Base-by-base conservation (phyloP, 2,329 filamentous ascomycete genomes). In the Aureobasidium melanogenum region DNA sequence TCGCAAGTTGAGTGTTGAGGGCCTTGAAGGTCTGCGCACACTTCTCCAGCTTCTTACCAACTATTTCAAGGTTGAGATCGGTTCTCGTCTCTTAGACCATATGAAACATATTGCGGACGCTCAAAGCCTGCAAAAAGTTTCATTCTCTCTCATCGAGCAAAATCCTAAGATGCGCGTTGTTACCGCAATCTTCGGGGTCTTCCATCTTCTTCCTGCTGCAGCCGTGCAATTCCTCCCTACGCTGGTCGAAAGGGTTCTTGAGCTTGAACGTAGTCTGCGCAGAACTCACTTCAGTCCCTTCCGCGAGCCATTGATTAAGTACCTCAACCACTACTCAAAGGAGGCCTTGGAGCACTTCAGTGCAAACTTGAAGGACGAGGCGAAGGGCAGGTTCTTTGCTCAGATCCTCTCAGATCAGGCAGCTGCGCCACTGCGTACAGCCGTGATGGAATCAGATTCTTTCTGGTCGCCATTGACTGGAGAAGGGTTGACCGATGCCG, bases 11-110 rank as follows among this genome's bases (percentile, higher is more conserved):
- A 96, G 86, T 22, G 89, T 93, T 0, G 88, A 92, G 68, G 92
- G 92, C 2, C 79, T 99, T 5, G 92, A 97, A 71, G 96, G 96
- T 28, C 79, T 99, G 34, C 92, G 92, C 19, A 86, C 93, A 41
- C 80, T 99, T 1, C 76, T 99, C 63, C 93, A 94, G 65, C 80
- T 99, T 1, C 79, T 99, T 19, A 99, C 93, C 0, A 97, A 94
- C 63, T 99, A 99, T 73, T 99, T 99, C 76, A 99, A 99, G 75
- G 92, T 97, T 0, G 94, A 99, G 72, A 99, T 99, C 59, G 95
- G 94, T 7, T 84, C 90, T 24, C 85, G 94, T 26, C 77, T 99
- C n/a, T 80, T 99, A 10, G 93, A 97, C 65, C 94, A 99, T 69
- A 88, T 97, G 75, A 93, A 93, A 70, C 84, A 87, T 12, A 91